phyloP scores from a whole-genome alignment of 2,329 filamentous ascomycete genomes.

The Colletotrichum camelliae region DNA sequence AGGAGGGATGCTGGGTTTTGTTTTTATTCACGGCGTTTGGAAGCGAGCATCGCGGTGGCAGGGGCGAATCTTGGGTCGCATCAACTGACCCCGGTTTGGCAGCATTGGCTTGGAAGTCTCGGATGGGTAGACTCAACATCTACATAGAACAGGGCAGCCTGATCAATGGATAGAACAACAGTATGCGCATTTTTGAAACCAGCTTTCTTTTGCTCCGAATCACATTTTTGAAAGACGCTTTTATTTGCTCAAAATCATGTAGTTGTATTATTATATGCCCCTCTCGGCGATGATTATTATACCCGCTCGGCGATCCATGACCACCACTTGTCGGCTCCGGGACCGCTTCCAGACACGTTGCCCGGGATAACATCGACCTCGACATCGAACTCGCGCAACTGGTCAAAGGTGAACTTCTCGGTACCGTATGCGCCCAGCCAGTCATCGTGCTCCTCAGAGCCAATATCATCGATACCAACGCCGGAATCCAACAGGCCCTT shows the following conservation, averaged over 20 bases:
- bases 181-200: background rate
- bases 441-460: conserved; percentile 76
- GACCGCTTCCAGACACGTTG: conserved; percentile 68
- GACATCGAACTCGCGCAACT: conserved; percentile 85
- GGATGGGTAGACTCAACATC: conserved; percentile 48
- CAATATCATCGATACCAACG: conserved; percentile 67
- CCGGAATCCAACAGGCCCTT: conserved; percentile 85
- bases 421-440: conserved; percentile 85
- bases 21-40: conserved; percentile 20
- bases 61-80: conserved; percentile 20
- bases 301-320: conserved; percentile 80
- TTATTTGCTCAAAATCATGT: background rate
- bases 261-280: conserved; percentile 11
- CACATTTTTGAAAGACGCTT: background rate
- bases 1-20: background rate
- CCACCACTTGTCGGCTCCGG: conserved; percentile 86
- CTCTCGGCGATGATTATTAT: background rate
- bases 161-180: background rate
- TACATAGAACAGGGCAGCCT: conserved; percentile 26
- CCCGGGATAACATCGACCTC: conserved; percentile 80
- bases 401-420: conserved; percentile 77
- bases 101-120: conserved; percentile 5
- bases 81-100: conserved; percentile 21
- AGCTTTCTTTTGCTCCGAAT: background rate
- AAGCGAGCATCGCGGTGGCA: conserved; percentile 14